Evolutionary conservation across 257 asterid genomes (phyloP), one percentile per base, ranked within the genome.

Genomic region (Thymus mandschuricus): DNA sequence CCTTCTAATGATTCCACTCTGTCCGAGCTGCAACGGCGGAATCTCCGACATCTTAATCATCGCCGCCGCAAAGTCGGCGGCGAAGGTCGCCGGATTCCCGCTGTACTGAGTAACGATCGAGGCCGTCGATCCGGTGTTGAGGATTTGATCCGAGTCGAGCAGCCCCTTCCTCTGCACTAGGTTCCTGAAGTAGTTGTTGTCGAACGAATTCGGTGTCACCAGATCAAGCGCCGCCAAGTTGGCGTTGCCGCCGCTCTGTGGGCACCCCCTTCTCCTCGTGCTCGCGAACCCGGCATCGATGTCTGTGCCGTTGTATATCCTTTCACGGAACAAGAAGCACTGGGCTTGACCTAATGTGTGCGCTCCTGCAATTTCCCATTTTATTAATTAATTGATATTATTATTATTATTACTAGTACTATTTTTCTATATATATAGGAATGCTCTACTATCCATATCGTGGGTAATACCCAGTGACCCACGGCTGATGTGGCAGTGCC

Each of bases 1-100:
- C 21, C 68, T 82, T 33, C 86, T 63, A 6, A 82, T 64, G 71
- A 76, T 78, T 52, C 86, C 86, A 54, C n/a, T 68, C 11, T 31
- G 48, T 45, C 81, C 86, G 2, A 64, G 48, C 21, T 71, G 66
- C 27, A 73, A 60, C 0, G 86, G 84, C 6, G 51, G 50, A n/a
- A 84, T 81, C 71, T 84, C 88, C 10, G 81, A 60, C 84, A 84
- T 84, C 61, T 68, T 81, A 64, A 84, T 57, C 84, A 81, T 84
- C 0, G 86, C 83, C 28, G 21, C 62, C 1, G 81, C 85, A 29
- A 82, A 82, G 6, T 82, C 87, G 0, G 68, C n/a, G 1, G 76
- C 71, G 64, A 85, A 82, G 4, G 49, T 6, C 3, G 41, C 6
- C 2, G 79, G 75, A 15, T 56, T 72, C 0, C 33, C 51, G 27